Conservation (phyloP, 2,329 filamentous ascomycete species). For the Aspergillus sp. region DNA sequence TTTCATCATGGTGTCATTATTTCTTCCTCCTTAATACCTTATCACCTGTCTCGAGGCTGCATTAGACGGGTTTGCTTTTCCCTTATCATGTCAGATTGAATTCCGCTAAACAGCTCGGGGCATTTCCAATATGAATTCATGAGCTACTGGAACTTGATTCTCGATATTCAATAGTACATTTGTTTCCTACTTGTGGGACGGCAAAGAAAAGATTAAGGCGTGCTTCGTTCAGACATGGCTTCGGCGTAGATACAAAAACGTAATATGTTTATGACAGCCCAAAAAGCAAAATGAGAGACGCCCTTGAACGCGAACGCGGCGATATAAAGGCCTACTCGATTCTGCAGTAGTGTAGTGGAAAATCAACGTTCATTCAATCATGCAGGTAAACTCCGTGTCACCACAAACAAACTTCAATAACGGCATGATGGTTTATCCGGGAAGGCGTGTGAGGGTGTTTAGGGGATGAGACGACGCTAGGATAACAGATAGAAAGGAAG, state of each 20-base stretch:
- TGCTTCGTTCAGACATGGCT: neutral
- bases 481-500: neutral
- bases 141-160: no score
- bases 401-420: conserved; percentile 10
- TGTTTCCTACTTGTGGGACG: neutral
- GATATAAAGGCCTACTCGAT: neutral
- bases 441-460: neutral
- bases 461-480: neutral
- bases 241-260: neutral
- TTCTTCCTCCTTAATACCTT: conserved; percentile 1
- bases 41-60: neutral
- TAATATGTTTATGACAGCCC: neutral
- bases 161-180: neutral
- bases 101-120: no score
- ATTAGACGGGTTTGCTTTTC: neutral
- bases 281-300: neutral
- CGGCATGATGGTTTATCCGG: neutral
- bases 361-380: conserved; percentile 1
- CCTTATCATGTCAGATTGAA: neutral
- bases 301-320: neutral
- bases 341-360: neutral
- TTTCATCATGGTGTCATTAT: conserved; percentile 2
- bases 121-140: no score
- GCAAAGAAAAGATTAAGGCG: neutral
- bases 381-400: conserved; percentile 7